phyloP scores from a whole-genome alignment of 306 rosid genomes.

The Crotalaria pallida region DNA sequence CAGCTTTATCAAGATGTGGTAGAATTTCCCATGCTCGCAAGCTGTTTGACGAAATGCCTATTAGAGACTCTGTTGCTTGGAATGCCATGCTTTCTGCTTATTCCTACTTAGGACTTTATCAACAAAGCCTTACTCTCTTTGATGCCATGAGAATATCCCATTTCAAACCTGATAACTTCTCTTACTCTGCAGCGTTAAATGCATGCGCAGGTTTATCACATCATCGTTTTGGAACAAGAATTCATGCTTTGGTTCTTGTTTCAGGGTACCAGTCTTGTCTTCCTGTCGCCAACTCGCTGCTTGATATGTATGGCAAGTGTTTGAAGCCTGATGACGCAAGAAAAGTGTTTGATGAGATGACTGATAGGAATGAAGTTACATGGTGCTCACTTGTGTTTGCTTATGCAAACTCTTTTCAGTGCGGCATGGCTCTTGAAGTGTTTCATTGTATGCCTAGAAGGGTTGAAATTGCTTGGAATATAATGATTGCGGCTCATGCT shows the following conservation, averaged over 20 bases:
- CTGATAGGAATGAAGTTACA: conserved; percentile 45
- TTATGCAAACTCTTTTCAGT: conserved; percentile 39
- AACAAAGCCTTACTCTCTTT: conserved; percentile 48
- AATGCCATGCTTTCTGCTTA: conserved; percentile 69
- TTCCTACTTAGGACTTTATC: conserved; percentile 48
- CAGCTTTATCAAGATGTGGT: conserved; percentile 30
- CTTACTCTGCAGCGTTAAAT: conserved; percentile 52
- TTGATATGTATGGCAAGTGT: conserved; percentile 84
- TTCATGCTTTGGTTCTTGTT: conserved; percentile 48
- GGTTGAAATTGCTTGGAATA: conserved; percentile 74
- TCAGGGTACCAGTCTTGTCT: conserved; percentile 50
- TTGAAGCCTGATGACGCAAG: conserved; percentile 43
- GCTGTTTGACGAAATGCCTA: conserved; percentile 58
- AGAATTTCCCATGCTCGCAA: conserved; percentile 54
- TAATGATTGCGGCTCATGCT: conserved; percentile 51
- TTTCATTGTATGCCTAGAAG: conserved; percentile 53
- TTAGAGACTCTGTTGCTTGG: conserved; percentile 64
- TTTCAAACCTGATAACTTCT: conserved; percentile 47
- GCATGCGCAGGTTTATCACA: conserved; percentile 45
- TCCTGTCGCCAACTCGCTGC: conserved; percentile 53
- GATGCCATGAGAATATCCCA: conserved; percentile 40
- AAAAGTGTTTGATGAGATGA: conserved; percentile 60
- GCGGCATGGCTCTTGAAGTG: conserved; percentile 37
- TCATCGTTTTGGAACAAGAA: conserved; percentile 32
- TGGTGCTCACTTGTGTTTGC: conserved; percentile 78